These are phyloP conservation scores for Pyricularia sp. DNA, from an alignment of 2,329 filamentous ascomycete species.

Conservation along the genomic window DNA sequence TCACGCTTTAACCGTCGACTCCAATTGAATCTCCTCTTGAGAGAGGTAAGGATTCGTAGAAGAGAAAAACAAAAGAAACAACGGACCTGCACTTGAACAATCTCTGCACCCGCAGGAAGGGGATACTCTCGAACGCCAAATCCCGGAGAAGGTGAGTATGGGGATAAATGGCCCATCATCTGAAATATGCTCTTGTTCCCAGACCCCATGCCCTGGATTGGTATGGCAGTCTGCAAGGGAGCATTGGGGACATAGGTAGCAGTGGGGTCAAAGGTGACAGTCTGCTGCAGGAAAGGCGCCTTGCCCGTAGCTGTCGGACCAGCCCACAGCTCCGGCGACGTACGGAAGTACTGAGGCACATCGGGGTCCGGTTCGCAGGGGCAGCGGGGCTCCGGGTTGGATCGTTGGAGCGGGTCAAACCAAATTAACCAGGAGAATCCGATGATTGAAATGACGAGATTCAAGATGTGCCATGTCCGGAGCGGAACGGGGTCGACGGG, in stretches of 20 bases:
- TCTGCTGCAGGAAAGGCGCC: slow-evolving; percentile 63
- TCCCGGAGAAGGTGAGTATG: slow-evolving; percentile 62
- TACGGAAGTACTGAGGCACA: slow-evolving; percentile 56
- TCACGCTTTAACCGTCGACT: too few species aligned
- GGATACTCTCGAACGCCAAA: slow-evolving; percentile 68
- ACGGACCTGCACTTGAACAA: slow-evolving; percentile 51
- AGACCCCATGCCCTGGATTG: slow-evolving; percentile 49
- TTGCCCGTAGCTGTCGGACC: slow-evolving; percentile 63
- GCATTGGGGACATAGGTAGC: slow-evolving; percentile 57
- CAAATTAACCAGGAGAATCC: too few species aligned
- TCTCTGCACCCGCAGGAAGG: slow-evolving; percentile 55
- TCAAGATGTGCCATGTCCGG: too few species aligned
- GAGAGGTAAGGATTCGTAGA: background rate
- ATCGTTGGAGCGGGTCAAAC: too few species aligned
- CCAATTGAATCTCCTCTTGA: background rate
- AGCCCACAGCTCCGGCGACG: slow-evolving; percentile 47
- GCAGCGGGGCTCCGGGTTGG: slow-evolving; percentile 11
- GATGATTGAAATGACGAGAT: too few species aligned
- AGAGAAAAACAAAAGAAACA: background rate
- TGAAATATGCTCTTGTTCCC: slow-evolving; percentile 59
- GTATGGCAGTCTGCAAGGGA: slow-evolving; percentile 62
- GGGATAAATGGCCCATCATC: slow-evolving; percentile 59
- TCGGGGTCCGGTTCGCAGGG: slow-evolving; percentile 22
- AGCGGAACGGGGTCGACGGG: background rate
- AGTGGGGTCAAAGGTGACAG: slow-evolving; percentile 56